These are phyloP conservation scores for Apiospora phragmitis DNA, from an alignment of 2,329 filamentous ascomycete species.

Conservation along the genomic window DNA sequence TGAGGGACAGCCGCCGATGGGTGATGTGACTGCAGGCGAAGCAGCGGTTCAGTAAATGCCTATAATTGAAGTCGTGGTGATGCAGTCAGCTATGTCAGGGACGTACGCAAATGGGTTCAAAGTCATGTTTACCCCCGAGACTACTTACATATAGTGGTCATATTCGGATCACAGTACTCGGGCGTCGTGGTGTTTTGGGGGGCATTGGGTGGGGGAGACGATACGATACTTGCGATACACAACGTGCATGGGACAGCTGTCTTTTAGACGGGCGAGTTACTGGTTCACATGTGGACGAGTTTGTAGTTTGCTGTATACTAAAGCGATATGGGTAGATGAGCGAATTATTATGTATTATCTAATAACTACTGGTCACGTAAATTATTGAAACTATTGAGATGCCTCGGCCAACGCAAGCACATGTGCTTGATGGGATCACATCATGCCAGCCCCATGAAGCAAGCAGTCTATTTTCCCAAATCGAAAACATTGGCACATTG, in stretches of 20 bases:
- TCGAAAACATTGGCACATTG: neutral
- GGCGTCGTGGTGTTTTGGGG: neutral
- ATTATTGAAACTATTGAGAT: too few relatives aligned
- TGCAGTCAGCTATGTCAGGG: neutral
- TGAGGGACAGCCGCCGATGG: slow-evolving; percentile 22
- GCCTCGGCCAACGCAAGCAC: neutral
- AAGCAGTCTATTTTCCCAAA: neutral
- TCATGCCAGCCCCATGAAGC: neutral
- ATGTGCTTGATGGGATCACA: neutral
- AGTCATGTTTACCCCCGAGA: neutral
- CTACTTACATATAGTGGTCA: neutral
- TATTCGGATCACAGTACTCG: neutral
- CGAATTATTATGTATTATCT: neutral
- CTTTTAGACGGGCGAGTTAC: neutral
- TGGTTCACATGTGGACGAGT: neutral
- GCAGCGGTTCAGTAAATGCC: neutral
- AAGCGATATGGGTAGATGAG: neutral
- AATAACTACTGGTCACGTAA: neutral
- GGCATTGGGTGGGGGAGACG: neutral
- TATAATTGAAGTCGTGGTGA: neutral
- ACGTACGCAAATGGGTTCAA: neutral
- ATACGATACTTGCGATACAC: neutral
- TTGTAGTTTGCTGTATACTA: neutral
- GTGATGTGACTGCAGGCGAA: neutral
- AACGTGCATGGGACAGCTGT: neutral